phyloP scores from a whole-genome alignment of 345 rosid species.

The Eucalyptus marginata region DNA sequence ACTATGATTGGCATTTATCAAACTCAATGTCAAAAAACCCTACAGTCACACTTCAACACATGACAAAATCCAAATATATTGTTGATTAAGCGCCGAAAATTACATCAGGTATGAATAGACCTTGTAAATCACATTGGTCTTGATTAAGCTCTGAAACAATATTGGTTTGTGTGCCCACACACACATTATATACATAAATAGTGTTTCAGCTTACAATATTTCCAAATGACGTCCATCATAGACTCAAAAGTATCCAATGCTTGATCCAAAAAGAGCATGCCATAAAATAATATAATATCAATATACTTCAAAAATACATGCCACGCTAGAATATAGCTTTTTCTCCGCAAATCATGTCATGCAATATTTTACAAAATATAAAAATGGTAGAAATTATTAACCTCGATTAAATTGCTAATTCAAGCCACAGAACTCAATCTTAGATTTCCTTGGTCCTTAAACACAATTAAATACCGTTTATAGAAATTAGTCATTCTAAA shows the following conservation, averaged over 20 bases:
- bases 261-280: neutral
- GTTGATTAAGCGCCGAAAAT: neutral
- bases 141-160: rapidly evolving
- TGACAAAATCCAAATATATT: neutral
- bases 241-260: neutral
- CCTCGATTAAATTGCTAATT: too few species aligned
- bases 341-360: neutral
- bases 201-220: neutral
- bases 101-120: neutral
- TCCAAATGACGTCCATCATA: neutral
- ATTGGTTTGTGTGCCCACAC: too few species aligned
- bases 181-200: too few species aligned
- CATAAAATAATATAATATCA: neutral
- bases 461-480: too few species aligned
- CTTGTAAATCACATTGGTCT: neutral
- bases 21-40: neutral
- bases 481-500: too few species aligned
- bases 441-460: too few species aligned
- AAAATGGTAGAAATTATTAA: too few species aligned
- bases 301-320: neutral
- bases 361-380: too few species aligned
- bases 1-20: too few species aligned
- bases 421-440: too few species aligned
- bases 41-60: rapidly evolving
- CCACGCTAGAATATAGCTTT: neutral